A percentile compares a stretch with the other conserved stretches of the same genome.
These are phyloP conservation scores for Nidularia pulvinata DNA, from an alignment of 768 basidiomycete genomes.

Conservation along the genomic window DNA sequence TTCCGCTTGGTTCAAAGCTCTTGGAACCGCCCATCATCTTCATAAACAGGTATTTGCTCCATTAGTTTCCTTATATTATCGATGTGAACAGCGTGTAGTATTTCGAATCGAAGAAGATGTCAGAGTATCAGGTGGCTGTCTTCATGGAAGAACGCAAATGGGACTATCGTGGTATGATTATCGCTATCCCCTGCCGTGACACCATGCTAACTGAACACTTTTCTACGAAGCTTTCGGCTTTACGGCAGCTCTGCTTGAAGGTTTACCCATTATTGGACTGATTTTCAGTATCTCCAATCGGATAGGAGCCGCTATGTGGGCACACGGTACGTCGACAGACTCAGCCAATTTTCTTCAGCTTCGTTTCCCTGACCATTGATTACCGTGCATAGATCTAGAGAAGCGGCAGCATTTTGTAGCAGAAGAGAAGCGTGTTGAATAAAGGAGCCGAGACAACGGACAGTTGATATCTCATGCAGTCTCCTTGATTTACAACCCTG, in stretches of 20 bases:
- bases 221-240: slow-evolving; percentile 78
- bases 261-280: slow-evolving; percentile 79
- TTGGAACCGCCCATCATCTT: slow-evolving; percentile 66
- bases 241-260: slow-evolving; percentile 77
- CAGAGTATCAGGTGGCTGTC: slow-evolving; percentile 57
- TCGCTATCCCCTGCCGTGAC: background rate
- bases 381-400: slow-evolving; percentile 51
- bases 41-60: slow-evolving; percentile 58
- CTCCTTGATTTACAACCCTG: no score
- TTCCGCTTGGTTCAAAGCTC: slow-evolving; percentile 63
- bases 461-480: no score
- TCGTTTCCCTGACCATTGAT: background rate
- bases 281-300: slow-evolving; percentile 86
- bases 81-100: slow-evolving; percentile 47
- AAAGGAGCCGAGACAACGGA: background rate
- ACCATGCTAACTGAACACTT: slow-evolving; percentile 1
- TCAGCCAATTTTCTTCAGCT: background rate
- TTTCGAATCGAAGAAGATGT: slow-evolving; percentile 86
- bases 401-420: slow-evolving; percentile 54
- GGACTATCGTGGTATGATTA: slow-evolving; percentile 71
- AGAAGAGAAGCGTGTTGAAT: slow-evolving; percentile 7
- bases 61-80: background rate
- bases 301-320: slow-evolving; percentile 96
- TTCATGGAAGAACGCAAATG: slow-evolving; percentile 92
- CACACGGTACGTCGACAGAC: slow-evolving; percentile 51